These are phyloP conservation scores for Rhizopogon vinicolor DNA, from an alignment of 768 basidiomycete genomes.

Conservation along the genomic window DNA sequence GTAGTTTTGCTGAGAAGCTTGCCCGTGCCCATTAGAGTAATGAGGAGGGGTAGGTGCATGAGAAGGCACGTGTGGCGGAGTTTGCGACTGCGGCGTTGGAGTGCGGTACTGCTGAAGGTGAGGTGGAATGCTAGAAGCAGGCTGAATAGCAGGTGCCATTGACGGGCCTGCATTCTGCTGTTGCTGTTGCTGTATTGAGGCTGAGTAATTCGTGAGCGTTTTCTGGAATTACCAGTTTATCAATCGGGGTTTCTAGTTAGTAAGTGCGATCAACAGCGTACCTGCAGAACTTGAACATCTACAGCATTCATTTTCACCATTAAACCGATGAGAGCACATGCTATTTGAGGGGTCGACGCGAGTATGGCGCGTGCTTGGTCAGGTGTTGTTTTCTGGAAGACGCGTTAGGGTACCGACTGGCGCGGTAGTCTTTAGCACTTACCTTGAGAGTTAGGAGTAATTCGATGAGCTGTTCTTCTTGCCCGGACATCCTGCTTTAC, in stretches of 20 bases:
- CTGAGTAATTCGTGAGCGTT: slow-evolving; percentile 53
- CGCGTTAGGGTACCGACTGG: background rate
- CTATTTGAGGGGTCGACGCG: slow-evolving; percentile 69
- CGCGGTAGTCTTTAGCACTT: background rate
- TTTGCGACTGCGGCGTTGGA: slow-evolving; percentile 29
- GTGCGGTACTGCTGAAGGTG: slow-evolving; percentile 33
- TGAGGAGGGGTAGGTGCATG: slow-evolving; percentile 5
- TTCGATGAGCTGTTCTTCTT: slow-evolving; percentile 67
- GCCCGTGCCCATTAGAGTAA: slow-evolving; percentile 20
- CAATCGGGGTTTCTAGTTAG: background rate
- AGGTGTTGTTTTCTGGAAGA: slow-evolving; percentile 65
- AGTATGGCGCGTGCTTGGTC: slow-evolving; percentile 64
- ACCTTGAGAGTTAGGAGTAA: slow-evolving; percentile 74
- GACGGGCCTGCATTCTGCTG: slow-evolving; percentile 13
- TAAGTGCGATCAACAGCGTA: slow-evolving; percentile 21
- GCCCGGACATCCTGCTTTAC: slow-evolving; percentile 40
- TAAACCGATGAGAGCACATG: slow-evolving; percentile 69
- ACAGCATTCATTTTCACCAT: slow-evolving; percentile 78
- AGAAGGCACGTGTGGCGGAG: slow-evolving; percentile 16
- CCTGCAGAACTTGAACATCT: slow-evolving; percentile 73
- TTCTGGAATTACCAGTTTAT: slow-evolving; percentile 33
- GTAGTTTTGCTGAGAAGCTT: slow-evolving; percentile 23
- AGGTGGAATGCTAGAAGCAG: slow-evolving; percentile 43
- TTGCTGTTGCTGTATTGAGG: slow-evolving; percentile 4
- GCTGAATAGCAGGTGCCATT: too few relatives aligned